phyloP scores from a whole-genome alignment of 2,329 filamentous ascomycete species.

The Sarocladium oryzae region DNA sequence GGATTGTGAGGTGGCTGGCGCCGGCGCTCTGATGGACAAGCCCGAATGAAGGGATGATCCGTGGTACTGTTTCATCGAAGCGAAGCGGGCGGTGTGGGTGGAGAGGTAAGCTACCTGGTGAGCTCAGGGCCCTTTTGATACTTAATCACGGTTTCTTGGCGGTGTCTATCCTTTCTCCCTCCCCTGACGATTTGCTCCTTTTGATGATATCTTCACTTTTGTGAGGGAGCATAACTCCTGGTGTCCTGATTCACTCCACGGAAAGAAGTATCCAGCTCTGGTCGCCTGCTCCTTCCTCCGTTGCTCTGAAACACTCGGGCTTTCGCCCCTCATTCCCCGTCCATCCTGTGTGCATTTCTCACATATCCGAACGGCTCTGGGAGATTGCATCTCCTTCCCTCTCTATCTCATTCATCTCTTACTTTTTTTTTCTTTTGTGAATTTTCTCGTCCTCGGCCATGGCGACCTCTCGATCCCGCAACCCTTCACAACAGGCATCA shows the following conservation, averaged over 20 bases:
- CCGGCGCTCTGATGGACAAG: too few species aligned
- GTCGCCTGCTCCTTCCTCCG: neutral
- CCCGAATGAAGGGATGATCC: neutral
- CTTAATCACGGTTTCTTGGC: constrained; percentile 2
- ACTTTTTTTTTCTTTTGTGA: too few species aligned
- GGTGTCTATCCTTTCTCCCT: neutral
- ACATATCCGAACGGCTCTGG: too few species aligned
- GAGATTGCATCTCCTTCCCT: too few species aligned
- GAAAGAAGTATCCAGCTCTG: too few species aligned
- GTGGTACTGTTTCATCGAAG: neutral
- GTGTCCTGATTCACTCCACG: too few species aligned
- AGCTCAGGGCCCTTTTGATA: neutral
- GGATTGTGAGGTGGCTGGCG: too few species aligned
- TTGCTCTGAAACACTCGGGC: neutral
- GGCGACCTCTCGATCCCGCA: neutral
- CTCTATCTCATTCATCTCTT: too few species aligned
- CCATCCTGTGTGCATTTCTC: neutral
- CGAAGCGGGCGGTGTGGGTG: neutral
- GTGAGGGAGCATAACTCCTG: too few species aligned
- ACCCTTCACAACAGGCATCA: neutral
- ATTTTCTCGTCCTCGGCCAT: neutral
- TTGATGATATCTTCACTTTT: too few species aligned
- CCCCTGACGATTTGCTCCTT: too few species aligned
- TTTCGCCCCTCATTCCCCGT: neutral
- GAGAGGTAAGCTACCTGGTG: neutral